These are phyloP conservation scores for Colletotrichum viniferum DNA, from an alignment of 2,329 filamentous ascomycete species.

Conservation along the genomic window DNA sequence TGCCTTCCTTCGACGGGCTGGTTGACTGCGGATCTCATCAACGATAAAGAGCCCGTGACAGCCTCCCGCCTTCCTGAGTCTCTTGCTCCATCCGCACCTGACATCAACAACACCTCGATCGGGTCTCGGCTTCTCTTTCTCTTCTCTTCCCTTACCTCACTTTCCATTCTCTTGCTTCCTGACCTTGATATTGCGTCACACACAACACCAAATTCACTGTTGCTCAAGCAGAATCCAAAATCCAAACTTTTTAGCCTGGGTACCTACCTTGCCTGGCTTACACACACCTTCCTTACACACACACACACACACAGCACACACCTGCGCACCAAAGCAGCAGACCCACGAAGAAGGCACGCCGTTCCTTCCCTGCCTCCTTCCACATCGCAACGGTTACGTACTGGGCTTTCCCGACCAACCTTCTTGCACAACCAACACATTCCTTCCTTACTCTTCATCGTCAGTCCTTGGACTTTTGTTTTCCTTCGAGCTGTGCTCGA, in stretches of 20 bases:
- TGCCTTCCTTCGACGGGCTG: not conserved
- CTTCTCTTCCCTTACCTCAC: not conserved
- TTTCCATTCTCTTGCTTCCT: conserved; percentile 5
- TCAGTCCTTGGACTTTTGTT: conserved; percentile 1
- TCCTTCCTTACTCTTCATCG: conserved; percentile 7
- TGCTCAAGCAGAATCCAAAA: not conserved
- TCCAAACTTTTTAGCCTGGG: not conserved
- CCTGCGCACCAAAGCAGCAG: not conserved
- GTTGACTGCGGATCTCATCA: not conserved
- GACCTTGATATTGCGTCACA: conserved; percentile 10
- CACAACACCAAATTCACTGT: not conserved
- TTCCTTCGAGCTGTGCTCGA: conserved; percentile 5
- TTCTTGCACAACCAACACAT: conserved; percentile 15
- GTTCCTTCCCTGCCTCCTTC: conserved; percentile 21
- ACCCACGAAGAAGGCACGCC: not conserved
- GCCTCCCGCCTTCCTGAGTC: conserved; percentile 16
- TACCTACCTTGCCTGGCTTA: not conserved
- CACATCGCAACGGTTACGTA: conserved; percentile 11
- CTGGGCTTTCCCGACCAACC: conserved; percentile 11
- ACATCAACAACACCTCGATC: conserved; percentile 6
- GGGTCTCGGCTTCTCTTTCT: not conserved
- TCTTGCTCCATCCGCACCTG: conserved; percentile 11
- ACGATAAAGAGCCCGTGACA: conserved; percentile 19
- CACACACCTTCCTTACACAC: not conserved
- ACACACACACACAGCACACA: not conserved